Evolutionary conservation across 176 grass and related monocot genomes (phyloP).

Genomic region (Eleusine indica): DNA sequence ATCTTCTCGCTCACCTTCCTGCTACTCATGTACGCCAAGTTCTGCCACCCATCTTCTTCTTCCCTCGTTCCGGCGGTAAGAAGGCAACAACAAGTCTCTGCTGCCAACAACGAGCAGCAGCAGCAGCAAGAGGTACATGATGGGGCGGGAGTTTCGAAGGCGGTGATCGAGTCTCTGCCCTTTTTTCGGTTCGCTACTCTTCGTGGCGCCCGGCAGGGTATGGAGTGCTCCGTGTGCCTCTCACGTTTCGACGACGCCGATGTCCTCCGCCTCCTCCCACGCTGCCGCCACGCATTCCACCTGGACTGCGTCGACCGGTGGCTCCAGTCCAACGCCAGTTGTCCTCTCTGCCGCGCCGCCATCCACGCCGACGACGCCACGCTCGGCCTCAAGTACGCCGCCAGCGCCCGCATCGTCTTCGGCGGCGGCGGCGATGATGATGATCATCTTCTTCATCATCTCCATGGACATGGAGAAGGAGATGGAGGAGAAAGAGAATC

Average conservation of each 20-base stretch:
- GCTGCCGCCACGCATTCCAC: constrained; percentile 87
- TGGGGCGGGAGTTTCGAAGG: constrained; percentile 47
- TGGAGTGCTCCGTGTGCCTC: constrained; percentile 93
- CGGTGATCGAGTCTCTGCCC: constrained; percentile 73
- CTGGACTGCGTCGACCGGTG: constrained; percentile 80
- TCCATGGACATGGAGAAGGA: no score
- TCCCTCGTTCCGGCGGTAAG: neutral
- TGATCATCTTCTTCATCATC: no score
- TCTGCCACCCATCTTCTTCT: constrained; percentile 55
- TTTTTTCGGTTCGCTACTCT: constrained; percentile 84
- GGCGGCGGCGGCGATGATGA: neutral
- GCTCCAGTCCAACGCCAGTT: constrained; percentile 74
- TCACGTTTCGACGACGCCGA: constrained; percentile 72
- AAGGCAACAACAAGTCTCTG: neutral
- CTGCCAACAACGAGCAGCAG: neutral
- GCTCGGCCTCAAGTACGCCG: constrained; percentile 50
- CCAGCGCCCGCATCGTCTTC: constrained; percentile 59
- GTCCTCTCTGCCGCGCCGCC: constrained; percentile 73
- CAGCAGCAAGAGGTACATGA: no score
- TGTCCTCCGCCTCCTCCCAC: constrained; percentile 83
- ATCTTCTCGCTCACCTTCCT: constrained; percentile 88
- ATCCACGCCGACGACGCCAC: constrained; percentile 51
- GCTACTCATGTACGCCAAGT: constrained; percentile 94
- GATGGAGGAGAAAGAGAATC: no score
- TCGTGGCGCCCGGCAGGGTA: constrained; percentile 62